phyloP scores from a whole-genome alignment of 176 grass and related monocot genomes.

The Triticum turgidum region DNA sequence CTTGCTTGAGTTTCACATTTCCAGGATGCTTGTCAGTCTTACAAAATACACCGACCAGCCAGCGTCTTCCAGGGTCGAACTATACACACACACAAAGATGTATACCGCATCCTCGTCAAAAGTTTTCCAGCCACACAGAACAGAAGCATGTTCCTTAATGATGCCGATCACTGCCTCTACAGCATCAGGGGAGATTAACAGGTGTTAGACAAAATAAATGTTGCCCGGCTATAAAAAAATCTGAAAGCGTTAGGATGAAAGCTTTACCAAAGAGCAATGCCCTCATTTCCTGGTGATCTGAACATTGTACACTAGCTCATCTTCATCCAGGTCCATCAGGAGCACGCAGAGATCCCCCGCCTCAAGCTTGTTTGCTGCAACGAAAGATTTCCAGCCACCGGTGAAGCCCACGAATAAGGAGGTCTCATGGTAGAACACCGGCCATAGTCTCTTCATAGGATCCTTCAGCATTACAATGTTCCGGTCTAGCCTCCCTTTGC shows the following conservation, averaged over 20 bases:
- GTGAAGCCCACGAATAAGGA: constrained; percentile 38
- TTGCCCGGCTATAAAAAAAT: not conserved
- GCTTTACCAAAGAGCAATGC: not conserved
- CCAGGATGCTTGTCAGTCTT: not conserved
- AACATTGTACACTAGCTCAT: constrained; percentile 35
- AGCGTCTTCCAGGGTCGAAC: not conserved
- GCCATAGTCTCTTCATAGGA: constrained; percentile 51
- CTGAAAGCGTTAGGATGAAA: not conserved
- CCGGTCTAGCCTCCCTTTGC: constrained; percentile 19
- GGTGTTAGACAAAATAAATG: not conserved
- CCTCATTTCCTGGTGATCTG: constrained; percentile 6
- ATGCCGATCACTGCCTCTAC: not conserved
- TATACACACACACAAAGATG: not conserved
- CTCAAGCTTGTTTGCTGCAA: constrained; percentile 41
- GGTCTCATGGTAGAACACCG: constrained; percentile 43
- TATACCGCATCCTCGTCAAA: not conserved
- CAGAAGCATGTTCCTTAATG: not conserved
- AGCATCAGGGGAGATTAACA: not conserved
- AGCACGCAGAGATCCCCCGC: constrained; percentile 38
- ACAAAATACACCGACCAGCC: not conserved
- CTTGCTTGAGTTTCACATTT: not conserved
- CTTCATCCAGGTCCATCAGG: constrained; percentile 3
- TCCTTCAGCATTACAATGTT: constrained; percentile 46
- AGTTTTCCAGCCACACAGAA: not conserved
- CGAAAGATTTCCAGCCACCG: constrained; percentile 50